These are phyloP conservation scores for Taphrina confusa DNA, from an alignment of 1,139 yeast species.

Conservation along the genomic window DNA sequence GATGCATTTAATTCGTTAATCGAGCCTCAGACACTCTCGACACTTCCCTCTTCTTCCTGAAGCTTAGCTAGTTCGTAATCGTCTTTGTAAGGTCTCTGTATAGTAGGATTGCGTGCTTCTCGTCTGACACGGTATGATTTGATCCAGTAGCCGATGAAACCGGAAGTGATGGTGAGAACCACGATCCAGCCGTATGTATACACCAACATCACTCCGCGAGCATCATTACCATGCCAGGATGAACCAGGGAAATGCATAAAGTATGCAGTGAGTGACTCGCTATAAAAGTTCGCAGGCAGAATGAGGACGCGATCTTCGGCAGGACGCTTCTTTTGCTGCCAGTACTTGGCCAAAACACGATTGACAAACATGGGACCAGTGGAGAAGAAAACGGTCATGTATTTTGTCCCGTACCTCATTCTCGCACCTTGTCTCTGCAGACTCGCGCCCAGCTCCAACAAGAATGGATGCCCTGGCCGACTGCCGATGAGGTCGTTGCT, in stretches of 20 bases:
- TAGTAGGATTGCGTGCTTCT: too few species aligned
- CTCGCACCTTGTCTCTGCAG: constrained; percentile 9
- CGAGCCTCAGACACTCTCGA: too few species aligned
- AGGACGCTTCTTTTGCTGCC: not conserved
- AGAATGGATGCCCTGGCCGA: constrained; percentile 22
- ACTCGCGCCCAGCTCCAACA: constrained; percentile 1
- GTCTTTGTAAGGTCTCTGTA: too few species aligned
- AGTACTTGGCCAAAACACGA: constrained; percentile 18
- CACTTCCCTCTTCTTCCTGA: too few species aligned
- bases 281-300: constrained; percentile 21
- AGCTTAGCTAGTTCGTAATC: too few species aligned
- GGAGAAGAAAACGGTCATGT: constrained; percentile 31
- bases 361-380: constrained; percentile 35
- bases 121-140: too few species aligned
- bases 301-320: constrained; percentile 1
- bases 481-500: constrained; percentile 34
- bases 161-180: not conserved
- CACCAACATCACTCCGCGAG: constrained; percentile 11
- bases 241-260: constrained; percentile 31
- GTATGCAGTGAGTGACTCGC: constrained; percentile 15
- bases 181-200: not conserved
- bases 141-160: not conserved
- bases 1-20: too few species aligned
- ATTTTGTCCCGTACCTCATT: constrained; percentile 24
- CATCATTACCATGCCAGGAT: constrained; percentile 36